These are phyloP conservation scores for Blastosporella zonata DNA, from an alignment of 1,284 basidiomycete genomes.

Conservation along the genomic window DNA sequence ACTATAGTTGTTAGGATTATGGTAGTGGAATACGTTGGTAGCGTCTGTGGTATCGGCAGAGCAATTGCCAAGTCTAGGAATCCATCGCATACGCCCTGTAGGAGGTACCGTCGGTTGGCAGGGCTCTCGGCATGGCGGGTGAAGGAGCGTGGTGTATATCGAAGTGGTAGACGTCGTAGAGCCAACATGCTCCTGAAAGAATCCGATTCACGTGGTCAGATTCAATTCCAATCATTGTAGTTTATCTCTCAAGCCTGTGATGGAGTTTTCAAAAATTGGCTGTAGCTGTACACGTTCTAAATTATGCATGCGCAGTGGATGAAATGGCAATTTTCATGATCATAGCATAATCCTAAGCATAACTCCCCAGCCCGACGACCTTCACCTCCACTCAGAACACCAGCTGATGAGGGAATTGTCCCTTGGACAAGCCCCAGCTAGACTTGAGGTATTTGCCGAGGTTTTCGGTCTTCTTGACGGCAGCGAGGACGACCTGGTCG, in stretches of 20 bases:
- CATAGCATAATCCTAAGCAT: slow-evolving; percentile 31
- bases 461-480: slow-evolving; percentile 92
- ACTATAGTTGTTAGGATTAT: slow-evolving; percentile 74
- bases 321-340: slow-evolving; percentile 23
- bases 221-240: not conserved
- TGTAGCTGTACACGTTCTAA: slow-evolving; percentile 7
- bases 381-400: slow-evolving; percentile 59
- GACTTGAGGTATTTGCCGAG: slow-evolving; percentile 94
- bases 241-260: not conserved
- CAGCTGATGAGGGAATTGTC: slow-evolving; percentile 88
- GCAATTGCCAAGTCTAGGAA: slow-evolving; percentile 60
- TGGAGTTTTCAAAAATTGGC: not conserved
- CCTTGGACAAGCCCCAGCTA: slow-evolving; percentile 94
- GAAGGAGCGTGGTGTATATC: slow-evolving; percentile 15
- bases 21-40: slow-evolving; percentile 71
- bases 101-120: slow-evolving; percentile 25
- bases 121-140: slow-evolving; percentile 10
- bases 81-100: slow-evolving; percentile 36
- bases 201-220: slow-evolving; percentile 14
- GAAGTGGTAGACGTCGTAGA: slow-evolving; percentile 30
- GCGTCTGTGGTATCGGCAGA: slow-evolving; percentile 61
- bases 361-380: slow-evolving; percentile 19
- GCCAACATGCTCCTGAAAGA: slow-evolving; percentile 31
- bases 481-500: slow-evolving; percentile 82
- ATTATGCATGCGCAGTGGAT: slow-evolving; percentile 17